These are phyloP conservation scores for Cyclotella choctawhatcheeana DNA, from an alignment of 108 stramenopile species.

Conservation along the genomic window DNA sequence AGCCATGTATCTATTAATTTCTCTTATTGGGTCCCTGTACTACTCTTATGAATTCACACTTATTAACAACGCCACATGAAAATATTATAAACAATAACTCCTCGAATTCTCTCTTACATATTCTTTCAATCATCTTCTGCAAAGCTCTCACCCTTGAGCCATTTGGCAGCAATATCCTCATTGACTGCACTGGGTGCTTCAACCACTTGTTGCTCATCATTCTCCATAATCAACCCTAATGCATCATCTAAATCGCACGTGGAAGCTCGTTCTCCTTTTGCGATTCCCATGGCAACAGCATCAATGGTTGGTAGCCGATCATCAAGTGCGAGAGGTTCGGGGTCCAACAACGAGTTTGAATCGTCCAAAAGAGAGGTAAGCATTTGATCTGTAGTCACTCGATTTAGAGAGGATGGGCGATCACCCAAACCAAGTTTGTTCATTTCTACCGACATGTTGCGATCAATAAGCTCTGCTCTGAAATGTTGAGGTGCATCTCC, in stretches of 20 bases:
- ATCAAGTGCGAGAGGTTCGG: slow-evolving; percentile 31
- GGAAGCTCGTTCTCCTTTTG: slow-evolving; percentile 28
- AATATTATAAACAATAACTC: neutral
- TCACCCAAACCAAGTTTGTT: slow-evolving; percentile 58
- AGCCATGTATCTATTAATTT: too few species aligned
- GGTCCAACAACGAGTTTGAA: slow-evolving; percentile 49
- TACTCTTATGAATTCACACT: too few species aligned
- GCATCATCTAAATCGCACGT: slow-evolving; percentile 36
- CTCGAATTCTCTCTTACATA: neutral
- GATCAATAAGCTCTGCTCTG: slow-evolving; percentile 44
- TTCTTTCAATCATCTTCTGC: neutral
- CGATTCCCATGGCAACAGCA: slow-evolving; percentile 60
- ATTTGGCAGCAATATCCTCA: slow-evolving; percentile 47
- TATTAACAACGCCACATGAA: neutral
- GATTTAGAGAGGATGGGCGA: slow-evolving; percentile 34
- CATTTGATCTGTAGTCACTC: slow-evolving; percentile 43
- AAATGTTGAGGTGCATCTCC: slow-evolving; percentile 35
- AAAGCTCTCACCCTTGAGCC: slow-evolving; percentile 41
- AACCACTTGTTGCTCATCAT: neutral
- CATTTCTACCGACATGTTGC: slow-evolving; percentile 60
- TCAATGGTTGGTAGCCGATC: slow-evolving; percentile 62
- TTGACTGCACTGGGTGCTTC: slow-evolving; percentile 34
- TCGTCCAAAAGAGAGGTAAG: slow-evolving; percentile 32
- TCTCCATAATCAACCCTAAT: slow-evolving; percentile 34
- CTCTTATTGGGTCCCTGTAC: too few species aligned